Evolutionary conservation across 306 rosid genomes (phyloP).

Genomic region (Vachellia pachyceras): DNA sequence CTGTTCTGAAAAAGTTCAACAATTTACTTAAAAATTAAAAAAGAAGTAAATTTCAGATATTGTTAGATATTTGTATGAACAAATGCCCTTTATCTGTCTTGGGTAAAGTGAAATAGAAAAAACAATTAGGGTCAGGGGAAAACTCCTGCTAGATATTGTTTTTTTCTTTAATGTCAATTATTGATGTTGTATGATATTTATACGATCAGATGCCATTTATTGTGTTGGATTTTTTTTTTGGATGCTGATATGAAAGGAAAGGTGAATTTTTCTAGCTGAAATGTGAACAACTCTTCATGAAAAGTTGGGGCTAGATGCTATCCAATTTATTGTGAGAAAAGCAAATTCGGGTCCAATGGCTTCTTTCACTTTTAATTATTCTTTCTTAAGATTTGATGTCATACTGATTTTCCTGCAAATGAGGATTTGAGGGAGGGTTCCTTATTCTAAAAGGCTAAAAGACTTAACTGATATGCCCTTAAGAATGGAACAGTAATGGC

Average conservation of each 20-base stretch:
- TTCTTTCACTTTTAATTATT: too few species aligned
- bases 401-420: neutral
- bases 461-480: neutral
- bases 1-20: neutral
- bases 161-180: neutral
- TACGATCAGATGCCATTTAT: neutral
- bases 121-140: neutral
- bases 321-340: neutral
- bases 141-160: neutral
- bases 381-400: too few species aligned
- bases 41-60: neutral
- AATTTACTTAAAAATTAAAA: neutral
- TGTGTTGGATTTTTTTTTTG: neutral
- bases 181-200: conserved; percentile 14
- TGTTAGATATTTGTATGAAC: conserved; percentile 8
- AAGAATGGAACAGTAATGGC: neutral
- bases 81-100: neutral
- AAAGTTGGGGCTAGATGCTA: neutral
- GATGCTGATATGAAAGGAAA: neutral
- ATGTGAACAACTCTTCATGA: neutral
- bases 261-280: neutral
- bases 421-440: neutral
- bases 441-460: neutral
- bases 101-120: neutral
- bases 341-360: neutral